phyloP scores from a whole-genome alignment of 2,329 filamentous ascomycete genomes.

The Calonectria ilicicola region DNA sequence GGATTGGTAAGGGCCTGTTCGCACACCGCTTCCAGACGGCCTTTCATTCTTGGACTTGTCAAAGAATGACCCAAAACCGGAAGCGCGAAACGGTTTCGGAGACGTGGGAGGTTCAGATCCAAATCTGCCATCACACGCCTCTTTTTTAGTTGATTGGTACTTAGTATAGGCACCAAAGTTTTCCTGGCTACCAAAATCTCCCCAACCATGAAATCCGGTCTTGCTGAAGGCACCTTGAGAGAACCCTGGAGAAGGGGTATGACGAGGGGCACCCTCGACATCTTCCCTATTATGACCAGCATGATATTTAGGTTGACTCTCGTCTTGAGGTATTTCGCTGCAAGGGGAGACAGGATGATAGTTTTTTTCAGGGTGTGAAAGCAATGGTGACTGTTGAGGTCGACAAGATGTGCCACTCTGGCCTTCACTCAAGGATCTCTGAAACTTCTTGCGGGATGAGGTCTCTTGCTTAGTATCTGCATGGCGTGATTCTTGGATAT shows the following conservation, averaged over 20 bases:
- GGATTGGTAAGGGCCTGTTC: conserved; percentile 9
- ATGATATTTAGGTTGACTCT: not conserved
- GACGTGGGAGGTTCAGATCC: conserved; percentile 24
- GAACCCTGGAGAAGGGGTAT: conserved; percentile 30
- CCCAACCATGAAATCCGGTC: conserved; percentile 22
- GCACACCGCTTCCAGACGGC: conserved; percentile 1
- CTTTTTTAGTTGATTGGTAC: not conserved
- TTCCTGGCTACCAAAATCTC: conserved; percentile 14
- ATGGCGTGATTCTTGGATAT: conserved; percentile 29
- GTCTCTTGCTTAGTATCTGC: not conserved
- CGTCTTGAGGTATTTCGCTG: not conserved
- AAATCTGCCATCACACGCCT: conserved; percentile 5
- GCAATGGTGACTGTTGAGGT: not conserved
- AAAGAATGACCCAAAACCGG: conserved; percentile 39
- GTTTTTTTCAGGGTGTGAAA: not conserved
- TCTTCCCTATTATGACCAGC: not conserved
- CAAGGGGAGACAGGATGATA: not conserved
- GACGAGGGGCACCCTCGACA: not conserved
- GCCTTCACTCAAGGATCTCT: not conserved
- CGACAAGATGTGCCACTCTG: not conserved
- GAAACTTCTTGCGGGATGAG: not conserved
- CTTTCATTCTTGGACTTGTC: conserved; percentile 29
- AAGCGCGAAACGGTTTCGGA: conserved; percentile 29
- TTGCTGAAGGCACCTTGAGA: conserved; percentile 40
- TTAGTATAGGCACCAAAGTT: not conserved